A percentile compares a stretch with the other conserved stretches of the same genome.
Evolutionary conservation across 2,329 filamentous ascomycete species (phyloP).

Genomic region (Fusarium ambrosium): DNA sequence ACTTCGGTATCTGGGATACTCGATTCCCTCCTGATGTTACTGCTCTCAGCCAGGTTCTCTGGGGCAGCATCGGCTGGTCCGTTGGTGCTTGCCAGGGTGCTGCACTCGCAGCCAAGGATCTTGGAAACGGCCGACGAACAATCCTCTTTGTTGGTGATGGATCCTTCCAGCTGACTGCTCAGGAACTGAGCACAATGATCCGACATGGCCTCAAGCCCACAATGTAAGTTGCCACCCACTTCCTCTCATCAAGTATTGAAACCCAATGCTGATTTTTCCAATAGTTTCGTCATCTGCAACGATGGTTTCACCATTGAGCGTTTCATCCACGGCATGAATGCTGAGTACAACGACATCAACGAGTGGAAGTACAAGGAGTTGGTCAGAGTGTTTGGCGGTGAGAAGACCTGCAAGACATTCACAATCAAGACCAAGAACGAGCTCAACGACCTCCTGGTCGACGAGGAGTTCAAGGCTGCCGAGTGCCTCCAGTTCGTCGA

Average conservation of each 20-base stretch:
- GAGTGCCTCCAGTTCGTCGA: slow-evolving; percentile 79
- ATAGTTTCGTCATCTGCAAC: slow-evolving; percentile 85
- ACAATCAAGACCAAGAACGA: slow-evolving; percentile 78
- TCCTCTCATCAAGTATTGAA: not conserved
- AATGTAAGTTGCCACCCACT: slow-evolving; percentile 67
- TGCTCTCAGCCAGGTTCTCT: slow-evolving; percentile 82
- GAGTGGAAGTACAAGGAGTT: slow-evolving; percentile 80
- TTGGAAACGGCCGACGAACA: slow-evolving; percentile 70
- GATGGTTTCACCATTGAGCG: slow-evolving; percentile 92
- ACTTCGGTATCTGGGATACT: slow-evolving; percentile 90
- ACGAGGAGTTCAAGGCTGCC: slow-evolving; percentile 73
- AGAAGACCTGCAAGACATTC: slow-evolving; percentile 72
- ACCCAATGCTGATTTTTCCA: slow-evolving; percentile 36
- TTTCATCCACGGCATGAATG: slow-evolving; percentile 87
- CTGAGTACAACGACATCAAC: slow-evolving; percentile 83
- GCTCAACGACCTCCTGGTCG: slow-evolving; percentile 73
- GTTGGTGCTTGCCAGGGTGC: slow-evolving; percentile 73
- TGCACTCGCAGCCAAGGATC: slow-evolving; percentile 80
- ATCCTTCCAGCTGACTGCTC: slow-evolving; percentile 85
- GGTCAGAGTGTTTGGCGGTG: slow-evolving; percentile 76
- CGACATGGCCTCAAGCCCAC: slow-evolving; percentile 80
- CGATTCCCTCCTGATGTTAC: slow-evolving; percentile 83
- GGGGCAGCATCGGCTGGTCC: slow-evolving; percentile 76
- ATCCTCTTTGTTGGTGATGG: slow-evolving; percentile 93
- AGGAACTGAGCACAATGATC: slow-evolving; percentile 89